Base-by-base conservation (phyloP, 495 filamentous ascomycete species). In the Xylaria cubensis region DNA sequence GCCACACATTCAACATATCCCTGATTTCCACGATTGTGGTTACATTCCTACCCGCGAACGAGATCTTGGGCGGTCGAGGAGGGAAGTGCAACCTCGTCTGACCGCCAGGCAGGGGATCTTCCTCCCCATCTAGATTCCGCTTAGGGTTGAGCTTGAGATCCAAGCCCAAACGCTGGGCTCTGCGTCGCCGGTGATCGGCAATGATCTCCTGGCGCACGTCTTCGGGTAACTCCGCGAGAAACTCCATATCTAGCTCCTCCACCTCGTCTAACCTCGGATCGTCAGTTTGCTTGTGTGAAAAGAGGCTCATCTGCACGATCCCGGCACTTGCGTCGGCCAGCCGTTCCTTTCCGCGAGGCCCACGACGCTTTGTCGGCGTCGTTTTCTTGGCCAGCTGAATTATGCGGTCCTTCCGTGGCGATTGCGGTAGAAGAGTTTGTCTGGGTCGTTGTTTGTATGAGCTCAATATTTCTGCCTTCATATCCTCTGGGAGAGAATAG, bases 181-280 rank as follows among this genome's bases (percentile, higher is more conserved):
- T 88, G 0, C 85, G 81, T 19, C 89, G 89, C 13, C 86, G 85
- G 70, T 93, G 90, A 74, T 97, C 90, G 7, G 86, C 89, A 10
- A 97, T 78, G 17, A 97, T 86, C 82, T 97, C 94, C 26, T 80
- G 80, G 44, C 93, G 89, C 62, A 97, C 87, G 64, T 97, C 92
- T 67, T 92, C 90, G 0, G 94, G 94, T 0, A 97, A 83, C 26
- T 93, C 94, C 15, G 91, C 89, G 42, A 97, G 89, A 80, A 96
- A 94, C 7, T 89, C 89, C 0, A 86, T 82, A 61, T 94, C 92
- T 8, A 93, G 78, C 9, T 87, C 87, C 9, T 83, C 73, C 12
- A 76, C 76, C 48, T 74, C 75, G 9, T 69, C 70, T 13, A 66
- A 44, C 19, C 71, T 71, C 51, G 58, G 59, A 19, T 66, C 70